Evolutionary conservation across 768 basidiomycete species (phyloP).

Genomic region (Butyriboletus loyo): DNA sequence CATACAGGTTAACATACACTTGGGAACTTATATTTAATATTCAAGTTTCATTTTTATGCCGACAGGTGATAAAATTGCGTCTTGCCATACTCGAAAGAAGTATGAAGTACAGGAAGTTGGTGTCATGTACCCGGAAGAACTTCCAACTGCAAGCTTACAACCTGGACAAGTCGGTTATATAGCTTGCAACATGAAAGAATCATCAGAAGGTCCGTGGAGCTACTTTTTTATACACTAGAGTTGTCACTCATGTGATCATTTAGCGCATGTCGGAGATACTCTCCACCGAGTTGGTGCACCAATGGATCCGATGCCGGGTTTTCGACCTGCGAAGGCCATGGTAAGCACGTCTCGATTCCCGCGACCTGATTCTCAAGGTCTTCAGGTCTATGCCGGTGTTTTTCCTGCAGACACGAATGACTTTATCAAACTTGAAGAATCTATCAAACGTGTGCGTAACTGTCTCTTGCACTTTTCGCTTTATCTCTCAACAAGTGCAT

Average conservation of each 20-base stretch:
- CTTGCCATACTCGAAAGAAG: conserved; percentile 78
- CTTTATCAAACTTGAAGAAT: conserved; percentile 93
- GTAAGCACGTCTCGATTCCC: conserved; percentile 37
- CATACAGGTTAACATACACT: not conserved
- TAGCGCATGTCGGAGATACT: conserved; percentile 94
- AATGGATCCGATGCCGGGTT: conserved; percentile 85
- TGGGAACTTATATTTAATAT: not conserved
- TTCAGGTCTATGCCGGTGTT: conserved; percentile 88
- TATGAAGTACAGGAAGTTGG: conserved; percentile 91
- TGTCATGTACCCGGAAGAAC: conserved; percentile 86
- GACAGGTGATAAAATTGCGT: conserved; percentile 85
- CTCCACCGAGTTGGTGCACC: conserved; percentile 69
- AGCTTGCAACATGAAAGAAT: conserved; percentile 98
- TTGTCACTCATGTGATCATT: conserved; percentile 1
- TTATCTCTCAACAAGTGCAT: conserved; percentile 11
- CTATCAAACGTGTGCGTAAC: conserved; percentile 73
- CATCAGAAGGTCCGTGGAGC: conserved; percentile 68
- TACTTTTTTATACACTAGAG: not conserved
- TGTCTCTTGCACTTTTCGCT: not conserved
- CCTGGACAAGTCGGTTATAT: conserved; percentile 86
- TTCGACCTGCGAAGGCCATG: conserved; percentile 93
- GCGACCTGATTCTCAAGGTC: not conserved
- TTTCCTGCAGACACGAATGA: conserved; percentile 91
- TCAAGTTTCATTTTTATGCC: not conserved
- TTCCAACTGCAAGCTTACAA: conserved; percentile 61